Evolutionary conservation across 2,329 filamentous ascomycete genomes (phyloP).

Genomic region (Lachnellula arida): DNA sequence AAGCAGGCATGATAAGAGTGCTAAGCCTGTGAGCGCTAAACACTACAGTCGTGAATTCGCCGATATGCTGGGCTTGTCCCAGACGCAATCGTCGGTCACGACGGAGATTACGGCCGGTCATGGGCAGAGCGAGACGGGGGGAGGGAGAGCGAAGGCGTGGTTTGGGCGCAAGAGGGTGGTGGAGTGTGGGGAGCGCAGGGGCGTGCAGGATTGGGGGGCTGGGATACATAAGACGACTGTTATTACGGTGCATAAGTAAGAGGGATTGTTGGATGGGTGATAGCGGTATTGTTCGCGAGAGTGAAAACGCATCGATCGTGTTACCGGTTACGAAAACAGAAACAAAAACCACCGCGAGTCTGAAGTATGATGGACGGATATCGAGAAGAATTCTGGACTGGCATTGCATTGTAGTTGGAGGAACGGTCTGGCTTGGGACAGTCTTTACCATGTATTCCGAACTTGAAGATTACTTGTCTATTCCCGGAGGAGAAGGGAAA

Average conservation of each 20-base stretch:
- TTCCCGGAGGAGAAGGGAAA: no score
- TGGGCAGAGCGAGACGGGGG: no score
- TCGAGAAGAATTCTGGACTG: no score
- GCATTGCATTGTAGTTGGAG: no score
- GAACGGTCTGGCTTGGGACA: no score
- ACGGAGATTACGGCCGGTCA: conserved; percentile 23
- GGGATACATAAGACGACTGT: conserved; percentile 5
- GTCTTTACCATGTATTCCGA: no score
- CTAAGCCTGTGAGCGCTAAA: conserved; percentile 8
- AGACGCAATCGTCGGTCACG: conserved; percentile 16
- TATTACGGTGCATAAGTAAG: not conserved
- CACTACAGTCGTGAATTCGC: conserved; percentile 25
- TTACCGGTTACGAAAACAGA: no score
- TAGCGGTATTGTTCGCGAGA: not conserved
- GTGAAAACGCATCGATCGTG: not conserved
- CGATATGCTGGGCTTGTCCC: conserved; percentile 21
- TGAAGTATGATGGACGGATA: no score
- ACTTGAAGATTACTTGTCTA: no score
- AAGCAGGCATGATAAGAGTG: not conserved
- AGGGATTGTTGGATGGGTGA: not conserved
- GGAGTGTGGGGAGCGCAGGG: not conserved
- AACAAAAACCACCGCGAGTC: no score
- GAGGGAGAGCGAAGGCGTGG: no score
- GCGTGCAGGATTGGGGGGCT: not conserved
- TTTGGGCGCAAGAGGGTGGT: no score